Evolutionary conservation across 179 eudicot species (phyloP), one percentile per base, ranked within the genome.

Genomic region (Gypsophila paniculata): DNA sequence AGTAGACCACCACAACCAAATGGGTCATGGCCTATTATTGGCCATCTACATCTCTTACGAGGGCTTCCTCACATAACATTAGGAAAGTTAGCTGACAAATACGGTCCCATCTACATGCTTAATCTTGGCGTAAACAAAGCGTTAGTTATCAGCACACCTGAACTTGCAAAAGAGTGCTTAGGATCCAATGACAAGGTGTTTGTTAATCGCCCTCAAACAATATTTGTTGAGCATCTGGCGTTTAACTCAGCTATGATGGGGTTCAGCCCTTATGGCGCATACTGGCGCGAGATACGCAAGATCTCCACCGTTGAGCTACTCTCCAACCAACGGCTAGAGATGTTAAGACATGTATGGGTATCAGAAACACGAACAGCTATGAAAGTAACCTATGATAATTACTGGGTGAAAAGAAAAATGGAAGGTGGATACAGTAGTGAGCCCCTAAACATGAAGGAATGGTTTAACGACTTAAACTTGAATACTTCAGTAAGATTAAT

Each of bases 381-480:
- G 4, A 70, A 79, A n/a, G 46, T 38, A 6, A 42, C 69, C 5
- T 58, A 68, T 65, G 44, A 34, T 3, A 26, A 29, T 10, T 72
- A 22, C 34, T 0, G 2, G 19, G 38, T 21, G 3, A 70, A 61
- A 54, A 63, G 8, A 39, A 25, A 17, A 61, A 6, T 6, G 46
- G 46, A 42, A 6, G 46, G 46, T 42, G 46, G 11, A 42, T 42
- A 42, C 11, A 9, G 9, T 2, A 44, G 48, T 8, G 81, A 64
- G 23, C 6, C 21, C 26, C 58, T 72, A 0, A 77, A 72, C 17
- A 61, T 81, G 77, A 72, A 72, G 32, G 8, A 64, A 14, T 81
- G 82, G 84, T 72, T 81, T 7, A 71, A 39, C 32, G 79, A 78
- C 17, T n/a, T 71, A 17, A 29, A 74, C 70, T 18, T 60, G 22